Percentiles rank a stretch among this genome's conserved stretches.
These are phyloP conservation scores for Hypoxylon intermedium DNA, from an alignment of 495 filamentous ascomycete genomes.

Conservation along the genomic window DNA sequence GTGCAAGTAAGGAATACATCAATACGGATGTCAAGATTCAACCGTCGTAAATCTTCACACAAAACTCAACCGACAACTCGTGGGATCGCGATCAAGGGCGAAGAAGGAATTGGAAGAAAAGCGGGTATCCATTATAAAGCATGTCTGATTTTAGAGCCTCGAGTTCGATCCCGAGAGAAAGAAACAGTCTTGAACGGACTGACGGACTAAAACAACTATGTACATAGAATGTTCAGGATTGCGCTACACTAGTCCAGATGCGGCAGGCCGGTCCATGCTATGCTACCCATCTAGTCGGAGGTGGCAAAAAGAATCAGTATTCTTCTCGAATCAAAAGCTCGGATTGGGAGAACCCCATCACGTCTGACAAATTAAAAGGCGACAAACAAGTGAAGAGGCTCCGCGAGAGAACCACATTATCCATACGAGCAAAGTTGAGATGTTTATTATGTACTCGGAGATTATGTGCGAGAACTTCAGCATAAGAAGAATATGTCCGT, in stretches of 20 bases:
- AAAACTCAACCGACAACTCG: too few species aligned
- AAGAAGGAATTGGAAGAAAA: conserved; percentile 21
- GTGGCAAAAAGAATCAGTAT: conserved; percentile 38
- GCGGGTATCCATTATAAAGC: not conserved
- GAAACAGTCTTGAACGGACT: conserved; percentile 16
- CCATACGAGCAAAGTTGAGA: too few species aligned
- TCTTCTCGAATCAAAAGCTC: conserved; percentile 35
- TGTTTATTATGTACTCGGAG: too few species aligned
- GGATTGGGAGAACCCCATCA: conserved; percentile 16
- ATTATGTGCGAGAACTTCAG: too few species aligned
- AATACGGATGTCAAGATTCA: conserved; percentile 9
- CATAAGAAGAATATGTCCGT: conserved; percentile 10
- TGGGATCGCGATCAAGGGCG: conserved; percentile 28
- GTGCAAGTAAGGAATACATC: conserved; percentile 2
- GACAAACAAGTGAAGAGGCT: conserved; percentile 30
- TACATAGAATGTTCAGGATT: conserved; percentile 1
- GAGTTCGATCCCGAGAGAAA: conserved; percentile 18
- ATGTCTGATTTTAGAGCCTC: conserved; percentile 25
- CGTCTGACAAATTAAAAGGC: conserved; percentile 42
- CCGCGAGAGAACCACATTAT: too few species aligned
- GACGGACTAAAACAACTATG: not conserved
- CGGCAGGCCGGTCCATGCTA: conserved; percentile 33
- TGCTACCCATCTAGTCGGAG: conserved; percentile 28
- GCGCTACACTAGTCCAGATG: conserved; percentile 32
- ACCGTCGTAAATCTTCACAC: too few species aligned